Evolutionary conservation across 2,329 filamentous ascomycete species (phyloP).

Genomic region (Phialemonium atrogriseum): DNA sequence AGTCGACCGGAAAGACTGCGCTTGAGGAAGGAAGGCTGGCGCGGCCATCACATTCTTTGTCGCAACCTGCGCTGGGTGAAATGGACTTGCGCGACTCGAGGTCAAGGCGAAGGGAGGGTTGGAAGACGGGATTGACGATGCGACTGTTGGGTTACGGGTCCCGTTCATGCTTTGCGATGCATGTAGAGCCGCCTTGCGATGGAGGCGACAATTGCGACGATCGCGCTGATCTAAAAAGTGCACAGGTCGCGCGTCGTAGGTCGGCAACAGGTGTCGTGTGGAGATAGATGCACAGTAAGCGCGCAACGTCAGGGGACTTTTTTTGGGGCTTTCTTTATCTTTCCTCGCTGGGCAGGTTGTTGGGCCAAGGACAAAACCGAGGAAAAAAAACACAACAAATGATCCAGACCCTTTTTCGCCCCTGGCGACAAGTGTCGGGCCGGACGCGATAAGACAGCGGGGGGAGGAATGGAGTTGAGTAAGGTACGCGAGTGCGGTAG

Average conservation of each 20-base stretch:
- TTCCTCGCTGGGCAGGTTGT: neutral
- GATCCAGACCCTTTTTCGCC: too few relatives aligned
- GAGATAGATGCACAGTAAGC: constrained; percentile 6
- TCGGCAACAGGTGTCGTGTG: constrained; percentile 10
- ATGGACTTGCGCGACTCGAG: constrained; percentile 24
- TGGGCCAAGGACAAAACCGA: constrained; percentile 8
- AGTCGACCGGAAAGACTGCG: constrained; percentile 29
- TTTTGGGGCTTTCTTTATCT: neutral
- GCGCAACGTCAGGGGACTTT: too few relatives aligned
- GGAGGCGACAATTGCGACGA: constrained; percentile 16
- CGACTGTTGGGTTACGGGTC: constrained; percentile 21
- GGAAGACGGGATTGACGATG: neutral
- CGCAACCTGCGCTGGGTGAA: constrained; percentile 16
- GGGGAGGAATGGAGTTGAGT: constrained; percentile 15
- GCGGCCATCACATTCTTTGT: constrained; percentile 34
- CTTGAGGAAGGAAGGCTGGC: constrained; percentile 31
- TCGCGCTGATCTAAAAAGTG: constrained; percentile 20
- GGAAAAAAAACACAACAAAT: constrained; percentile 5
- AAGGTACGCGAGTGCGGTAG: constrained; percentile 13
- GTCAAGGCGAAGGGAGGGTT: constrained; percentile 20
- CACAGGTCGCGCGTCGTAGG: too few relatives aligned
- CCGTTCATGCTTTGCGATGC: constrained; percentile 24
- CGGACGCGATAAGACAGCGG: constrained; percentile 14
- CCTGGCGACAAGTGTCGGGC: constrained; percentile 11
- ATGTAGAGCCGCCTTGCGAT: constrained; percentile 18